Evolutionary conservation across 1,284 basidiomycete genomes (phyloP).

Genomic region (Boletus holoroseus): DNA sequence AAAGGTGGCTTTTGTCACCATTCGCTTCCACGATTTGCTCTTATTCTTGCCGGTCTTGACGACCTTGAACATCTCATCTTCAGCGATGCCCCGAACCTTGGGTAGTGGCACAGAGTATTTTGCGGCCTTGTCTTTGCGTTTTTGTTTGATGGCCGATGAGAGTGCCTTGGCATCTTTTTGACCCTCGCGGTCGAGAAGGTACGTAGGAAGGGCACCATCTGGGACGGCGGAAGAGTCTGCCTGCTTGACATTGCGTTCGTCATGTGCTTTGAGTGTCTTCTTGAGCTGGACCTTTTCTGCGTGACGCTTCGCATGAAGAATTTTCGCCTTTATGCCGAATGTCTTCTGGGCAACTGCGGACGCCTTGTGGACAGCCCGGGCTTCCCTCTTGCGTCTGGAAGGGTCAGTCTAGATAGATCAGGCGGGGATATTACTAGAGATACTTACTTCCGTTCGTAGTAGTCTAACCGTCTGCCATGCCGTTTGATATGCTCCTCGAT

Average conservation of each 20-base stretch:
- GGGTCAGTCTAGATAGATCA: conserved; percentile 6
- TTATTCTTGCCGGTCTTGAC: conserved; percentile 98
- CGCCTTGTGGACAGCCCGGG: conserved; percentile 83
- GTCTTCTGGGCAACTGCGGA: conserved; percentile 90
- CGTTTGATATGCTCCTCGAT: conserved; percentile 88
- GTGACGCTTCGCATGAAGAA: conserved; percentile 93
- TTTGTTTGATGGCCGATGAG: conserved; percentile 97
- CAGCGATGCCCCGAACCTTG: conserved; percentile 96
- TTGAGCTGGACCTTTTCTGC: conserved; percentile 98
- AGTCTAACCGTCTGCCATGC: conserved; percentile 80
- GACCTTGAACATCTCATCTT: conserved; percentile 99
- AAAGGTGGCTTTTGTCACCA: conserved; percentile 99
- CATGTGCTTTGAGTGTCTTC: conserved; percentile 98
- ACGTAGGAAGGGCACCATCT: conserved; percentile 88
- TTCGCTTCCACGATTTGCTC: conserved; percentile 97
- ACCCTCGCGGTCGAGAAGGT: conserved; percentile 93
- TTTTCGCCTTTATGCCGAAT: conserved; percentile 96
- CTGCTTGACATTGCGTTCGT: conserved; percentile 97
- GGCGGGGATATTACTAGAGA: background rate
- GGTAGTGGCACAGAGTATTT: conserved; percentile 96
- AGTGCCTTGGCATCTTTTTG: conserved; percentile 98
- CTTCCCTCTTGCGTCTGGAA: conserved; percentile 85
- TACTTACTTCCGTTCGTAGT: conserved; percentile 77
- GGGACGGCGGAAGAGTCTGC: conserved; percentile 77
- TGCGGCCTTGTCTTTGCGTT: conserved; percentile 98